phyloP scores from a whole-genome alignment of 441 rosid species.

The Euphorbia corollata region DNA sequence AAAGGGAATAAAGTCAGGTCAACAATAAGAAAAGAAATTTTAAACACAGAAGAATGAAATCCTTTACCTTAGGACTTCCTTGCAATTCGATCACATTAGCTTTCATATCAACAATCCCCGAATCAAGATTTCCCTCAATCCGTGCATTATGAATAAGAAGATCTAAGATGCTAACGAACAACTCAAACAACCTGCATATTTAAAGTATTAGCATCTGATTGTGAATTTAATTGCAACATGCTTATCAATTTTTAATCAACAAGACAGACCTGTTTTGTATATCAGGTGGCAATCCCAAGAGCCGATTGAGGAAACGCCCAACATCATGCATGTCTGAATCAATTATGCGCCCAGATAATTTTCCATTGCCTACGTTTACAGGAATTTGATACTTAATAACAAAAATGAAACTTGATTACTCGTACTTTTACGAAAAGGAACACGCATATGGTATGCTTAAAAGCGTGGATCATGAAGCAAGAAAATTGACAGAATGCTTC shows the following conservation, averaged over 20 bases:
- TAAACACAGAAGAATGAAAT: conserved; percentile 22
- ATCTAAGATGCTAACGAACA: conserved; percentile 84
- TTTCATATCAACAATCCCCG: conserved; percentile 93
- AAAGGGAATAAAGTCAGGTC: conserved; percentile 17
- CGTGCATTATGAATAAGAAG: conserved; percentile 92
- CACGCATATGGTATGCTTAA: background rate
- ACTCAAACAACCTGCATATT: conserved; percentile 73
- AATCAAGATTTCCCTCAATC: conserved; percentile 86
- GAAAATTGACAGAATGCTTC: background rate
- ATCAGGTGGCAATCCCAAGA: conserved; percentile 92
- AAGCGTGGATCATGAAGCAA: background rate
- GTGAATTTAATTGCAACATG: conserved; percentile 10
- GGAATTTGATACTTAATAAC: background rate
- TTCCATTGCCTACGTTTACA: conserved; percentile 60
- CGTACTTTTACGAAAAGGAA: background rate
- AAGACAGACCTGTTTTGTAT: conserved; percentile 75
- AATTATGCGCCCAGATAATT: conserved; percentile 83
- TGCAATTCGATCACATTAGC: conserved; percentile 72
- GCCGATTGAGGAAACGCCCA: conserved; percentile 93
- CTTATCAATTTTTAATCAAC: conserved; percentile 16
- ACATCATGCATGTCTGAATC: conserved; percentile 99
- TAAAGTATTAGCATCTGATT: conserved; percentile 20
- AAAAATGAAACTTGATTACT: no score
- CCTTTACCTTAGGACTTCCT: conserved; percentile 78
- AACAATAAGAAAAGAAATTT: conserved; percentile 22